phyloP scores from a whole-genome alignment of 345 rosid genomes.

The Theobroma cacao region DNA sequence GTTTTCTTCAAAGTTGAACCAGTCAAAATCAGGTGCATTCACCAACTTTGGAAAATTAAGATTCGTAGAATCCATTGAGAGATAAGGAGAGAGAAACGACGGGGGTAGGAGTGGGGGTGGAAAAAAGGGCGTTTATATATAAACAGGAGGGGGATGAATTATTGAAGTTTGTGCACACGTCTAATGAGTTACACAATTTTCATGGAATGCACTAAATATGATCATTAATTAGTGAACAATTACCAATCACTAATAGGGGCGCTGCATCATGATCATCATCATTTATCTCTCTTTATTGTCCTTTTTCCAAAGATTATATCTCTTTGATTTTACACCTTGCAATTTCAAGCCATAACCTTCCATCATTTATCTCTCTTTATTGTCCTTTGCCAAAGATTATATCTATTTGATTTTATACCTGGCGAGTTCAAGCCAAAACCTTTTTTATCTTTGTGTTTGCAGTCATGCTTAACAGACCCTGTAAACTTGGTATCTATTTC shows the following conservation, averaged over 20 bases:
- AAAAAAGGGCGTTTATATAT: neutral
- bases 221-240: constrained; percentile 14
- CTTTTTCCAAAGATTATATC: neutral
- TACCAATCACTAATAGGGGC: constrained; percentile 18
- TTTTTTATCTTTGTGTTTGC: neutral
- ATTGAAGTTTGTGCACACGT: neutral
- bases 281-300: neutral
- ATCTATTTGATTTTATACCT: neutral
- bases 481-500: neutral
- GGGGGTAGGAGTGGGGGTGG: neutral
- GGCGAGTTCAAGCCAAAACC: neutral
- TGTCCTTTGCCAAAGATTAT: neutral
- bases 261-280: constrained; percentile 5
- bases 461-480: neutral
- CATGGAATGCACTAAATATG: neutral
- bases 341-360: neutral
- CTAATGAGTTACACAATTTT: constrained; percentile 12
- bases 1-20: constrained; percentile 13
- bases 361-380: neutral
- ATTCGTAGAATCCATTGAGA: constrained; percentile 13
- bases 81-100: neutral
- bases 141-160: neutral
- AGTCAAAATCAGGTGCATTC: neutral
- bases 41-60: neutral
- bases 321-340: neutral